Evolutionary conservation across 1,284 basidiomycete genomes (phyloP).

Genomic region (Chalciporus sp.): DNA sequence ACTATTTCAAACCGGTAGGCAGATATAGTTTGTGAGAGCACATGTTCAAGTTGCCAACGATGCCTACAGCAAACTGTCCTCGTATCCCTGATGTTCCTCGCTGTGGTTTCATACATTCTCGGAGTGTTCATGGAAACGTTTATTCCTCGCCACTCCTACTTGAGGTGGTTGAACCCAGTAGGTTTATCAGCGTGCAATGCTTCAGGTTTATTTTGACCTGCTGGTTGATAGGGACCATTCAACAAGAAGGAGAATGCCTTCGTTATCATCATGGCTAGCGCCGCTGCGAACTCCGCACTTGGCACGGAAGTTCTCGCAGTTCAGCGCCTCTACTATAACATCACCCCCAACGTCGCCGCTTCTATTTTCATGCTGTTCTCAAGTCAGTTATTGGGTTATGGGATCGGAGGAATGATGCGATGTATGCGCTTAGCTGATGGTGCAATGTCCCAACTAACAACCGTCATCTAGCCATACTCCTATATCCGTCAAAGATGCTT

Average conservation of each 20-base stretch:
- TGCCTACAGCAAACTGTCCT: slow-evolving; percentile 44
- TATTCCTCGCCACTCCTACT: slow-evolving; percentile 50
- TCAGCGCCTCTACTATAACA: slow-evolving; percentile 57
- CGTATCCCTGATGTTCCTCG: slow-evolving; percentile 56
- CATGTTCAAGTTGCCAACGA: not conserved
- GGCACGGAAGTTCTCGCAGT: slow-evolving; percentile 70
- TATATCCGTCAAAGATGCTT: slow-evolving; percentile 70
- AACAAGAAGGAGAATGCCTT: slow-evolving; percentile 59
- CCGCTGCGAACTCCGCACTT: slow-evolving; percentile 63
- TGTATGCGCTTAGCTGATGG: slow-evolving; percentile 33
- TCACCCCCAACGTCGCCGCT: slow-evolving; percentile 52
- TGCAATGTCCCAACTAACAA: slow-evolving; percentile 11
- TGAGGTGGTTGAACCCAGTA: slow-evolving; percentile 60
- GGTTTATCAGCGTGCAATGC: slow-evolving; percentile 16
- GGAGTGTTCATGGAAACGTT: slow-evolving; percentile 44
- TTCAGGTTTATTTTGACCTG: slow-evolving; percentile 12
- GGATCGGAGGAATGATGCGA: slow-evolving; percentile 63
- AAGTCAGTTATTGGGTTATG: slow-evolving; percentile 62
- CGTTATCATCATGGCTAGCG: slow-evolving; percentile 69
- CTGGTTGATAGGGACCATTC: slow-evolving; percentile 38
- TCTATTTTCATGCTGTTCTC: slow-evolving; percentile 62
- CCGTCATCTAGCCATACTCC: slow-evolving; percentile 42
- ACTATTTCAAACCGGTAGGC: slow-evolving; percentile 60
- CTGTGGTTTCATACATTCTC: slow-evolving; percentile 44
- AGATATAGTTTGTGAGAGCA: not conserved